These are phyloP conservation scores for Hypoxylon sp. DNA, from an alignment of 2,329 filamentous ascomycete genomes.

Conservation along the genomic window DNA sequence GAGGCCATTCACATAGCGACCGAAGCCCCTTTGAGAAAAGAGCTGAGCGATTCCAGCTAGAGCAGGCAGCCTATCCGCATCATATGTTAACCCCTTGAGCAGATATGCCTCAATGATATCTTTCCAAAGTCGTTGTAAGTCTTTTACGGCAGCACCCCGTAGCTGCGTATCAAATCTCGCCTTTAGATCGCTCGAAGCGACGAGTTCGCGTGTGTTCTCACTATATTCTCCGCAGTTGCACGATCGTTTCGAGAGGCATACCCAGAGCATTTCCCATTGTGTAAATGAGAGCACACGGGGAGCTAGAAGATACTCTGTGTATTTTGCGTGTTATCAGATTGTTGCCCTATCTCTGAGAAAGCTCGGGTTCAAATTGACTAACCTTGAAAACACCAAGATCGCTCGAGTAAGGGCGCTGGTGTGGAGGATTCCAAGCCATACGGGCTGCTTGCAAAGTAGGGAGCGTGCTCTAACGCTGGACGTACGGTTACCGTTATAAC, in stretches of 20 bases:
- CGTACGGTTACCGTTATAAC: slow-evolving; percentile 27
- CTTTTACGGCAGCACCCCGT: slow-evolving; percentile 15
- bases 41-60: slow-evolving; percentile 41
- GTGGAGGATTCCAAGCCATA: slow-evolving; percentile 32
- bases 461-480: slow-evolving; percentile 38
- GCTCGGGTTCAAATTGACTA: not conserved
- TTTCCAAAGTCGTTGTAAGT: slow-evolving; percentile 31
- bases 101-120: slow-evolving; percentile 38
- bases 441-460: slow-evolving; percentile 36
- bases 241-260: slow-evolving; percentile 28
- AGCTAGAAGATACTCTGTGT: slow-evolving; percentile 41
- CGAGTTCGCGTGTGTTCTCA: slow-evolving; percentile 33
- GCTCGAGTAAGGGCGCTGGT: slow-evolving; percentile 31
- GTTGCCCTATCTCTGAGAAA: not conserved
- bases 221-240: slow-evolving; percentile 43
- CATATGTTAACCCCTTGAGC: slow-evolving; percentile 37
- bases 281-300: slow-evolving; percentile 45
- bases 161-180: slow-evolving; percentile 35
- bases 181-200: slow-evolving; percentile 40
- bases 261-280: slow-evolving; percentile 43
- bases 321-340: not conserved
- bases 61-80: slow-evolving; percentile 39
- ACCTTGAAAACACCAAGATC: slow-evolving; percentile 47
- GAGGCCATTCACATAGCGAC: slow-evolving; percentile 41
- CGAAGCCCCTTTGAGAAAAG: slow-evolving; percentile 33